Conservation (phyloP, 2,329 filamentous ascomycete genomes). For the Aspergillus ustus region DNA sequence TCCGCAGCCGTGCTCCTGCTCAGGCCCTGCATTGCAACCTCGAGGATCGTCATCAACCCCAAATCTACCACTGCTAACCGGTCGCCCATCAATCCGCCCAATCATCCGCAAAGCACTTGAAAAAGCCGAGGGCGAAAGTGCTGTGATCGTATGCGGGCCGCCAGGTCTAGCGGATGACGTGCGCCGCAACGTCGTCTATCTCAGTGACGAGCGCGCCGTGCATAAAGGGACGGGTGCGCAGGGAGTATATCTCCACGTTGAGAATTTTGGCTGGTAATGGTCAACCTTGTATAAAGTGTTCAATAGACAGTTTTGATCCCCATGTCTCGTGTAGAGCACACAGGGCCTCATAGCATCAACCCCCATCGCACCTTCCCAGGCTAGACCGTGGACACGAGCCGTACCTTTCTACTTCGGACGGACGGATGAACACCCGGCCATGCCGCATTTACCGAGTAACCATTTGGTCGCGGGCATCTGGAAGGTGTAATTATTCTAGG, state of each 20-base stretch:
- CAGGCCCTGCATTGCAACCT: conserved; percentile 26
- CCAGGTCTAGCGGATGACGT: conserved; percentile 59
- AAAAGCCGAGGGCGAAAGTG: conserved; percentile 64
- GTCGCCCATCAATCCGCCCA: conserved; percentile 56
- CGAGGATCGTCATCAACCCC: neutral
- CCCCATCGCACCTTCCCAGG: neutral
- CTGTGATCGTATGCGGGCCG: conserved; percentile 67
- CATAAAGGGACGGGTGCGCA: conserved; percentile 71
- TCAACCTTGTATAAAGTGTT: neutral
- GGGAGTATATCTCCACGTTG: conserved; percentile 65
- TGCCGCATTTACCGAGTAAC: neutral
- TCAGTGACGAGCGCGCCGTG: conserved; percentile 69
- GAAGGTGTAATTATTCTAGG: neutral
- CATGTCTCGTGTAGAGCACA: neutral
- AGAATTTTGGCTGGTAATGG: conserved; percentile 56
- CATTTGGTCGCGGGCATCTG: neutral
- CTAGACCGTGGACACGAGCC: neutral
- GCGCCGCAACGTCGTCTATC: conserved; percentile 56
- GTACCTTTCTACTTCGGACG: neutral
- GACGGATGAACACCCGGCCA: neutral
- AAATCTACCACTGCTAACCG: conserved; percentile 44
- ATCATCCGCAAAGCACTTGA: conserved; percentile 63
- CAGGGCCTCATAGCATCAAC: neutral
- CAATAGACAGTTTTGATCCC: neutral
- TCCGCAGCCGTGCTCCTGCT: conserved; percentile 44